Base-by-base conservation (phyloP, 305 asterid species). In the Solanum hybrid region DNA sequence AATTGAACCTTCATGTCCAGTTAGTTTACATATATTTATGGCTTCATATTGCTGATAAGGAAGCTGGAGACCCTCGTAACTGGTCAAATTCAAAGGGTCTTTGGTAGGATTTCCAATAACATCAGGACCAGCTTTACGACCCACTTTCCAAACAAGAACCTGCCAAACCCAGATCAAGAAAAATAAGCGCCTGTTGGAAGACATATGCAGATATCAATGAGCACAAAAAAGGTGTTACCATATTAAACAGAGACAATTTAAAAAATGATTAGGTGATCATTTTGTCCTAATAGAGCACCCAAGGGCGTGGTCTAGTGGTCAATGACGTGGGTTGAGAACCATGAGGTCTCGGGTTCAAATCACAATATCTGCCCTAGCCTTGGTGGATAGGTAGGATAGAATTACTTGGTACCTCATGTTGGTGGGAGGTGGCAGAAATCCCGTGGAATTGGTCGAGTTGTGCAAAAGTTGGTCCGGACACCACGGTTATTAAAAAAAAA, bases 1-100 rank as follows among this genome's bases (percentile, higher is more conserved):
- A 90, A 97, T 96, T 89, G 99, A 97, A 91, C 99, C 99, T 94
- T 96, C 99, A 91, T 97, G 99, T 65, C 99, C 99, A 65, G 91
- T 94, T 91, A 97, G 94, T 93, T 96, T 93, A 90, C 95, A 93
- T 90, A 96, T 87, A 90, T 92, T 92, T 91, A 92, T 93, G 90
- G 94, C 97, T 92, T 91, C 93, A 90, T 91, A 96, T 88, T 89
- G 91, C 92, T 90, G 92, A 77, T 81, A 90, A 86, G 91, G 91
- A 92, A 82, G 86, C 38, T 86, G 76, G 93, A 76, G 34, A 41
- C 65, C 90, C 68, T 77, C 91, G 20, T 93, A 91, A 89, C 27
- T 79, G 38, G 76, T 81, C 90, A 89, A 89, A 90, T 27, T 81
- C 87, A 70, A 83, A 89, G 17, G 90, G 88, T 93, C 93, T 82